These are phyloP conservation scores for Vigna mungo DNA, from an alignment of 306 rosid species.

Conservation along the genomic window DNA sequence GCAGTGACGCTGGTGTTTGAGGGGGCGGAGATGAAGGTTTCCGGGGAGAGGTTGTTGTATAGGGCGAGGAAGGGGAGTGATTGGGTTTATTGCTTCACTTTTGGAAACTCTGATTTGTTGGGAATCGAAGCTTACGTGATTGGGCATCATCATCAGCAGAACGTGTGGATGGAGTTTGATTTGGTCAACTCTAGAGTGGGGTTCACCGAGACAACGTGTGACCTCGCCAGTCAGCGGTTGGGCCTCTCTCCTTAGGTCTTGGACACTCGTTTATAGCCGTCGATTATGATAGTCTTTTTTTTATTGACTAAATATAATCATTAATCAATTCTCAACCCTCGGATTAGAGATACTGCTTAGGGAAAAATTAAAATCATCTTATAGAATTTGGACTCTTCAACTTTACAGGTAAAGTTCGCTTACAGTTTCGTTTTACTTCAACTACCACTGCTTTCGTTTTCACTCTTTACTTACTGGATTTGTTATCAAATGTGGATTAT, in stretches of 20 bases:
- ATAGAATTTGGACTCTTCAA: not conserved
- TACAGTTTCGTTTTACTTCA: not conserved
- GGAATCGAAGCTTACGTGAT: slow-evolving; percentile 76
- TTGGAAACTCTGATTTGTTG: slow-evolving; percentile 78
- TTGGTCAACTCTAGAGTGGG: slow-evolving; percentile 76
- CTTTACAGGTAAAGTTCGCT: not conserved
- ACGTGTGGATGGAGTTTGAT: slow-evolving; percentile 92
- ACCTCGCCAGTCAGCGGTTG: slow-evolving; percentile 57
- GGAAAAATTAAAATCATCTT: not conserved
- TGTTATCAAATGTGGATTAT: not conserved
- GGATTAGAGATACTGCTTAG: not conserved
- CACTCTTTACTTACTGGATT: no score
- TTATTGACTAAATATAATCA: not conserved
- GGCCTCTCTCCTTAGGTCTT: slow-evolving; percentile 10
- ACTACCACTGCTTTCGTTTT: not conserved
- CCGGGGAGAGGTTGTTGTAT: slow-evolving; percentile 68
- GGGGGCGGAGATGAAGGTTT: slow-evolving; percentile 79
- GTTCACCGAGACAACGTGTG: slow-evolving; percentile 64
- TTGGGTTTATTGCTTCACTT: slow-evolving; percentile 77
- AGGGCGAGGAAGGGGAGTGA: slow-evolving; percentile 56
- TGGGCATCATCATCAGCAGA: slow-evolving; percentile 88
- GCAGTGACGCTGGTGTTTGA: slow-evolving; percentile 64
- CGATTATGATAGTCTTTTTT: not conserved
- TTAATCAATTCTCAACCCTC: not conserved
- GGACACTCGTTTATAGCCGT: not conserved